phyloP scores from a whole-genome alignment of 2,329 filamentous ascomycete species.

The Parastagonospora avenae region DNA sequence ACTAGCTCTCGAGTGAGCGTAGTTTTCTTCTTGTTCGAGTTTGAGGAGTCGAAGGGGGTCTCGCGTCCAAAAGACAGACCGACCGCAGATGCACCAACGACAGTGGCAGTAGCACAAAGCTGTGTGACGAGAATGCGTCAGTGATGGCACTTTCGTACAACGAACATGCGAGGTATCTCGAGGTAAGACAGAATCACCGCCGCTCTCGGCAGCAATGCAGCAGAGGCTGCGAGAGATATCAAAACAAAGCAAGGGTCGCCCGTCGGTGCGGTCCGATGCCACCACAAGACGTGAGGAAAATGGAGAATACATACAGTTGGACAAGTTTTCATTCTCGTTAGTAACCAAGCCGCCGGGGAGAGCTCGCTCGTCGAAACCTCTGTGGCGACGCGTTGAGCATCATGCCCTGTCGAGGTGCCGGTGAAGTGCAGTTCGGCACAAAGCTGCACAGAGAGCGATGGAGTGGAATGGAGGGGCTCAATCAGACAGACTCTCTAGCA shows the following conservation, averaged over 20 bases:
- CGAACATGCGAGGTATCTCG: constrained; percentile 24
- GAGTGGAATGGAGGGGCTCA: constrained; percentile 26
- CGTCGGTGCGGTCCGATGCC: constrained; percentile 10
- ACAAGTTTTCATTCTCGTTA: constrained; percentile 54
- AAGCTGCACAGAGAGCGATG: constrained; percentile 25
- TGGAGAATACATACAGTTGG: constrained; percentile 48
- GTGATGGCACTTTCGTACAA: constrained; percentile 38
- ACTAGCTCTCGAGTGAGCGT: constrained; percentile 40
- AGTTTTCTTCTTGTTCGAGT: constrained; percentile 47
- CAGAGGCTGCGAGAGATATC: constrained; percentile 28
- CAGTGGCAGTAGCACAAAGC: constrained; percentile 68
- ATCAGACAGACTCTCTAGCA: constrained; percentile 28
- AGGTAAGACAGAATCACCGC: constrained; percentile 31
- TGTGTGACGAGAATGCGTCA: constrained; percentile 49
- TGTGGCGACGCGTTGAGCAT: constrained; percentile 47
- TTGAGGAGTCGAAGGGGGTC: constrained; percentile 45
- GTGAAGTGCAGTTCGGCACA: constrained; percentile 25
- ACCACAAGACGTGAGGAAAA: constrained; percentile 18
- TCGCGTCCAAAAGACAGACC: constrained; percentile 63
- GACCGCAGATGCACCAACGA: constrained; percentile 63
- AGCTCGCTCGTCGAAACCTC: constrained; percentile 46
- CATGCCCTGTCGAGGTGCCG: constrained; percentile 44
- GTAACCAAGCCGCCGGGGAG: constrained; percentile 42
- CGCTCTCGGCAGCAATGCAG: constrained; percentile 27
- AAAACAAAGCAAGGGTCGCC: constrained; percentile 39